Evolutionary conservation across 306 rosid species (phyloP).

Genomic region (Castanopsis chinensis): DNA sequence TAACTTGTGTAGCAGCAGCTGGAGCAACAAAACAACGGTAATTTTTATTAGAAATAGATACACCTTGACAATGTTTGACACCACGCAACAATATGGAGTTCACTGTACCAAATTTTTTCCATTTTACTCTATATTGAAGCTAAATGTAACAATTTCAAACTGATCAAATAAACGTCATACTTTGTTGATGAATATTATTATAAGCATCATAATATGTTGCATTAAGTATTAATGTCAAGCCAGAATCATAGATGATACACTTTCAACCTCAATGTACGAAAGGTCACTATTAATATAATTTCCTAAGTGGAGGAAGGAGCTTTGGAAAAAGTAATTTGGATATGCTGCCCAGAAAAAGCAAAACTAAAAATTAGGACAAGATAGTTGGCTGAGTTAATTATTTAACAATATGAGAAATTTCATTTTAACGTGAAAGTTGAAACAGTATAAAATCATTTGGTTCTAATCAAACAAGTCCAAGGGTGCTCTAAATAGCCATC

Average conservation of each 20-base stretch:
- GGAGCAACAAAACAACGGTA: background rate
- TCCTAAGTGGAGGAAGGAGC: background rate
- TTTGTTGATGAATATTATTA: background rate
- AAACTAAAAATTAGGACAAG: background rate
- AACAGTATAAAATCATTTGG: background rate
- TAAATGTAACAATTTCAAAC: too few species aligned
- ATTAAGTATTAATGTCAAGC: background rate
- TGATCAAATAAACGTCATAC: too few species aligned
- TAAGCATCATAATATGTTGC: background rate
- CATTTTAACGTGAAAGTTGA: background rate
- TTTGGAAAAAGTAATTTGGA: background rate
- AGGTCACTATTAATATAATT: background rate
- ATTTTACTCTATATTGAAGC: background rate
- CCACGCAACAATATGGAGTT: background rate
- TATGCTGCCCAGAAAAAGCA: background rate
- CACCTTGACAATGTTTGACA: background rate
- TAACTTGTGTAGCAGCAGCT: background rate
- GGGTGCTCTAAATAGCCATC: background rate
- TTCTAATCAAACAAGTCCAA: background rate
- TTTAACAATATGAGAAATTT: background rate
- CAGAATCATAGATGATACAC: background rate
- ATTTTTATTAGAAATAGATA: background rate
- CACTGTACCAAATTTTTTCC: background rate
- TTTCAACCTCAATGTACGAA: background rate
- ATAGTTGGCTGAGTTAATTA: background rate